Conservation (phyloP, 176 grass and related monocot genomes). For the Bromus sterilis region DNA sequence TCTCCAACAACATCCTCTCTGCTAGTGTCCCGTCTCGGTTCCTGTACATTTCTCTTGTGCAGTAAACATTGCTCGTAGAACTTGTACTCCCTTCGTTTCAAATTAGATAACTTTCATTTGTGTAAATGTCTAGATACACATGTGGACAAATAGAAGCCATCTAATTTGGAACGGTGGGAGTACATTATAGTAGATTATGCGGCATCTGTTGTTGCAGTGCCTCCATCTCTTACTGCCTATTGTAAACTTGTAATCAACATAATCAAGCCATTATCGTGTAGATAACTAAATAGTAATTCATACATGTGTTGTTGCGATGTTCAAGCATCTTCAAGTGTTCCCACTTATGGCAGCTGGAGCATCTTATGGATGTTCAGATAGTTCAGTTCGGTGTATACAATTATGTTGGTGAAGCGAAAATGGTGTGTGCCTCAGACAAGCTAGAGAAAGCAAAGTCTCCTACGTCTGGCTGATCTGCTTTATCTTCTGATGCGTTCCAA, state of each 20-base stretch:
- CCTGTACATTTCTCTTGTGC: neutral
- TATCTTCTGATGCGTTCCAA: neutral
- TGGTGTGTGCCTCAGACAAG: neutral
- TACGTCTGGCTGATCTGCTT: slow-evolving; percentile 9
- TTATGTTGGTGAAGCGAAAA: neutral
- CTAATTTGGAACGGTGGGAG: too few species aligned
- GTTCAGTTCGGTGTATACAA: neutral
- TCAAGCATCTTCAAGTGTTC: slow-evolving; percentile 10
- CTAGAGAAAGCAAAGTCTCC: slow-evolving; percentile 10
- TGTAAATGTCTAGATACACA: too few species aligned
- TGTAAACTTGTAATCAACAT: slow-evolving; percentile 1
- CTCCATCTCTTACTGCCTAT: neutral
- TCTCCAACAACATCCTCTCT: neutral
- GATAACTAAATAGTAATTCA: neutral
- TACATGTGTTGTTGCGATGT: neutral
- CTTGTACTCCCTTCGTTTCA: neutral
- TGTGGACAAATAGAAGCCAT: too few species aligned
- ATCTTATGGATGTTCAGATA: slow-evolving; percentile 19
- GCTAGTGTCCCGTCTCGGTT: neutral
- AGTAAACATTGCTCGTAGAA: neutral
- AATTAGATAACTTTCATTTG: too few species aligned
- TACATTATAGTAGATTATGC: neutral
- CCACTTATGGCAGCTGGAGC: neutral
- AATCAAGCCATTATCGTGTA: neutral
- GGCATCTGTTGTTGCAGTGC: neutral